Conservation (phyloP, 2,329 filamentous ascomycete genomes). For the Fusarium pseudonygamai region DNA sequence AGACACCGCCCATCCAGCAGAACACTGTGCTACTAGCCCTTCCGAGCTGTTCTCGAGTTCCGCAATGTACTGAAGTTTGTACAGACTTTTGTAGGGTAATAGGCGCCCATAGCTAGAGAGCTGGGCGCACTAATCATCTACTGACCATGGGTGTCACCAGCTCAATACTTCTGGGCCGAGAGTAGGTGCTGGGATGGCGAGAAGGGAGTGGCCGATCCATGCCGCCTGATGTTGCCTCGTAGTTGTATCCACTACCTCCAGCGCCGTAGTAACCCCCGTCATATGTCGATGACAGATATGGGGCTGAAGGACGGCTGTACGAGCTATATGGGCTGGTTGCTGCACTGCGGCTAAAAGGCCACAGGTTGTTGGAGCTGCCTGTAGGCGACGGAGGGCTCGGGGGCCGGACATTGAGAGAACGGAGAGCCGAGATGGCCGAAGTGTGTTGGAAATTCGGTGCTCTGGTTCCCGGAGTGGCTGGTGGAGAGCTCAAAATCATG, state of each 20-base stretch:
- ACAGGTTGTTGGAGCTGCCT: conserved; percentile 55
- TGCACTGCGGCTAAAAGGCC: conserved; percentile 64
- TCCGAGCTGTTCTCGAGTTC: conserved; percentile 4
- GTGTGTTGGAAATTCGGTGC: conserved; percentile 52
- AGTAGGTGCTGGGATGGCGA: conserved; percentile 63
- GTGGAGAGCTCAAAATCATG: conserved; percentile 63
- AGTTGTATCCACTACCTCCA: conserved; percentile 51
- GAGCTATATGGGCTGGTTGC: conserved; percentile 63
- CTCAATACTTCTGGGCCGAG: conserved; percentile 70
- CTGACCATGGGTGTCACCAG: conserved; percentile 68
- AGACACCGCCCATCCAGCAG: conserved; percentile 4
- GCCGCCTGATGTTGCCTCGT: conserved; percentile 46
- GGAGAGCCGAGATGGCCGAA: conserved; percentile 64
- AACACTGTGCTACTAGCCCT: conserved; percentile 6
- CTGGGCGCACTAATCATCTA: conserved; percentile 48
- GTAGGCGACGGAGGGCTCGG: conserved; percentile 66
- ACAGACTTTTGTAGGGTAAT: background rate
- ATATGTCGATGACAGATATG: conserved; percentile 63
- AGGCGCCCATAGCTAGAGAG: background rate
- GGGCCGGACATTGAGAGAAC: conserved; percentile 63
- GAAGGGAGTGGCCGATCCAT: conserved; percentile 67
- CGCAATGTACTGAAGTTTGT: conserved; percentile 10
- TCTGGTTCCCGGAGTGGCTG: conserved; percentile 55
- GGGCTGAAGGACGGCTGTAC: conserved; percentile 54
- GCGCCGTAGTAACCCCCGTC: conserved; percentile 53